Conservation (phyloP, 1,139 yeast species). For the Hanseniaspora sp. region DNA sequence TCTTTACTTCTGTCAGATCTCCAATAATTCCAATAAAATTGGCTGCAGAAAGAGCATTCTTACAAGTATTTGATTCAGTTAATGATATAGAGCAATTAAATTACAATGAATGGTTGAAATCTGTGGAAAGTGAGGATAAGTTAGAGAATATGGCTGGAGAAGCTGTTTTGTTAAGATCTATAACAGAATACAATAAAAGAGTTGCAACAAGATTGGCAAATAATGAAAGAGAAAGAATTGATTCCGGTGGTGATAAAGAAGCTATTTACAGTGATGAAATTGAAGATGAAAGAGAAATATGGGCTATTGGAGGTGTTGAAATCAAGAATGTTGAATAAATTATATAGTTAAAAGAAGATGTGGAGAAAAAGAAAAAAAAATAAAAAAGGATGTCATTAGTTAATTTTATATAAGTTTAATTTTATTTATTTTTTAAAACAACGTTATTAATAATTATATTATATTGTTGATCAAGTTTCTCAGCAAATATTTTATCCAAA, state of each 20-base stretch:
- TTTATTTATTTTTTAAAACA: neutral
- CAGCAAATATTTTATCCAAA: neutral
- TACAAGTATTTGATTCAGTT: slow-evolving; percentile 60
- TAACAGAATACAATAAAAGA: slow-evolving; percentile 78
- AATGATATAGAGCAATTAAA: slow-evolving; percentile 50
- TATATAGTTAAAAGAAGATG: slow-evolving; percentile 26
- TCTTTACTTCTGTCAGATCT: slow-evolving; percentile 77
- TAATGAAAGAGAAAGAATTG: slow-evolving; percentile 75
- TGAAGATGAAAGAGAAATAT: slow-evolving; percentile 77
- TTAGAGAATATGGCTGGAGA: slow-evolving; percentile 38
- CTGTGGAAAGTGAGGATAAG: slow-evolving; percentile 23
- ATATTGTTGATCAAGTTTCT: neutral
- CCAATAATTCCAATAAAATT: slow-evolving; percentile 77
- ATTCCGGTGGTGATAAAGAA: slow-evolving; percentile 85
- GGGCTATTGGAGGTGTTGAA: slow-evolving; percentile 72
- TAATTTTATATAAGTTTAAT: slow-evolving; percentile 13
- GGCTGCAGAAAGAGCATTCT: slow-evolving; percentile 86
- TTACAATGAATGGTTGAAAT: slow-evolving; percentile 50
- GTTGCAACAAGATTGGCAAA: slow-evolving; percentile 74
- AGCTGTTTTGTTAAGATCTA: slow-evolving; percentile 55
- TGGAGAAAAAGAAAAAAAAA: no score
- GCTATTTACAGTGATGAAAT: slow-evolving; percentile 71
- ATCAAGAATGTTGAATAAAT: neutral
- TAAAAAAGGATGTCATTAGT: slow-evolving; percentile 6
- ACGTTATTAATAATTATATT: neutral